Conservation (phyloP, 176 grass and related monocot species). For the Urochloa ruziziensis region DNA sequence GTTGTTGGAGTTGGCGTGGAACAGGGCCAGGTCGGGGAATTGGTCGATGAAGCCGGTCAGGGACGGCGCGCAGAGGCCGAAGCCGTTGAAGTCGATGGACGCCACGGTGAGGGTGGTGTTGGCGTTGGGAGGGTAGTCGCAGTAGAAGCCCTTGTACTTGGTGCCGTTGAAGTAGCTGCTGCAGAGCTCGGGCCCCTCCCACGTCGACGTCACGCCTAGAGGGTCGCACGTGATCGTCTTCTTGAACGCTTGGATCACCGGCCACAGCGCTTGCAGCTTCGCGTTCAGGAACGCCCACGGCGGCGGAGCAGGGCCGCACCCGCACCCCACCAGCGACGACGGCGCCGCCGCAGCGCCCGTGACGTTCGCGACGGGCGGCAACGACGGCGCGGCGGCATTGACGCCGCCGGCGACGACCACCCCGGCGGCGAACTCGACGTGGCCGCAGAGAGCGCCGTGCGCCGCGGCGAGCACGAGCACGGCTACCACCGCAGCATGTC, state of each 20-base stretch:
- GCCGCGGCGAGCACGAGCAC: not conserved
- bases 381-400: not conserved
- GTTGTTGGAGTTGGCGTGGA: conserved; percentile 92
- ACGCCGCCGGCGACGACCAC: not conserved
- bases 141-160: conserved; percentile 75
- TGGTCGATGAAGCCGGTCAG: conserved; percentile 59
- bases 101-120: conserved; percentile 38
- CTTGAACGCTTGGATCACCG: conserved; percentile 80
- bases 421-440: not conserved
- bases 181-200: conserved; percentile 48
- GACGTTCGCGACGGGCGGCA: not conserved
- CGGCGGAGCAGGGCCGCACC: not conserved
- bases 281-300: conserved; percentile 38
- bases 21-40: conserved; percentile 75
- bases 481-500: not conserved
- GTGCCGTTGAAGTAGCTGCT: not conserved
- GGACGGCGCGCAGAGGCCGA: conserved; percentile 40
- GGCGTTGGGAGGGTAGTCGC: conserved; percentile 43
- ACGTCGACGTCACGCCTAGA: conserved; percentile 28
- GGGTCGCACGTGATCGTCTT: conserved; percentile 60
- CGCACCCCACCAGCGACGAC: not conserved
- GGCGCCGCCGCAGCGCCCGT: not conserved
- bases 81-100: conserved; percentile 88
- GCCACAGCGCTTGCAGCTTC: conserved; percentile 40
- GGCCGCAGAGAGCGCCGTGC: not conserved